Percentiles rank a stretch among this genome's conserved stretches.
phyloP scores from a whole-genome alignment of 2,329 filamentous ascomycete species.

The Diaporthe sp. region DNA sequence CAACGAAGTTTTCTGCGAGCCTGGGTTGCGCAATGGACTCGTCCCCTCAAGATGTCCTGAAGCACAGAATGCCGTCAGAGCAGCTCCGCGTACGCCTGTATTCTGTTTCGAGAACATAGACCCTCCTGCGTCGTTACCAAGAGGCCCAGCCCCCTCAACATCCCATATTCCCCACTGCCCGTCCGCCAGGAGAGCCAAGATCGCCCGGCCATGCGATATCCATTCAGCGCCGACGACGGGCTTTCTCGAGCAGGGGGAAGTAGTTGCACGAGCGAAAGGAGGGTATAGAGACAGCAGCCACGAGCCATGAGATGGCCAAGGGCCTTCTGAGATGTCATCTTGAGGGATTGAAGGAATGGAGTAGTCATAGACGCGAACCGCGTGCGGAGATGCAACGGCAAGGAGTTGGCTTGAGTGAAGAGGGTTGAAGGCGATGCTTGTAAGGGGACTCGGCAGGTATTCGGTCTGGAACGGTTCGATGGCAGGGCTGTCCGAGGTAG shows the following conservation, averaged over 20 bases:
- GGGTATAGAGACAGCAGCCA: constrained; percentile 76
- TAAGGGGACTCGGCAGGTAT: constrained; percentile 68
- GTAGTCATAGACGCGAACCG: constrained; percentile 75
- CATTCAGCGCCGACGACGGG: constrained; percentile 74
- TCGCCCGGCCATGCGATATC: constrained; percentile 72
- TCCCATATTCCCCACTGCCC: constrained; percentile 80
- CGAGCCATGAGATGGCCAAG: constrained; percentile 71
- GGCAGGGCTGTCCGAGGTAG: constrained; percentile 50
- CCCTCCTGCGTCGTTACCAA: constrained; percentile 51
- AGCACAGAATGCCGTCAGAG: constrained; percentile 70
- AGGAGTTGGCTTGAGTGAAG: constrained; percentile 69
- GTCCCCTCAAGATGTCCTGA: constrained; percentile 74
- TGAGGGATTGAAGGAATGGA: constrained; percentile 65
- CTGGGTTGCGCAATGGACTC: constrained; percentile 64
- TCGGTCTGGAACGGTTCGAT: constrained; percentile 72
- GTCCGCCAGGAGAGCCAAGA: constrained; percentile 71
- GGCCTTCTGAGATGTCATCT: constrained; percentile 65
- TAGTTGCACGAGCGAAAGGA: constrained; percentile 64
- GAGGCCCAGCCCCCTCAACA: constrained; percentile 69
- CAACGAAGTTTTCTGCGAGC: constrained; percentile 52
- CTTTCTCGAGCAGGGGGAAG: constrained; percentile 63
- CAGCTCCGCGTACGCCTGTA: constrained; percentile 69
- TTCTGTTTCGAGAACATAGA: constrained; percentile 65
- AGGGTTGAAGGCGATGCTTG: constrained; percentile 70
- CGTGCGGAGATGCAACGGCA: constrained; percentile 67